phyloP scores from a whole-genome alignment of 129 eudicot genomes.

The Flaveria sonorensis region DNA sequence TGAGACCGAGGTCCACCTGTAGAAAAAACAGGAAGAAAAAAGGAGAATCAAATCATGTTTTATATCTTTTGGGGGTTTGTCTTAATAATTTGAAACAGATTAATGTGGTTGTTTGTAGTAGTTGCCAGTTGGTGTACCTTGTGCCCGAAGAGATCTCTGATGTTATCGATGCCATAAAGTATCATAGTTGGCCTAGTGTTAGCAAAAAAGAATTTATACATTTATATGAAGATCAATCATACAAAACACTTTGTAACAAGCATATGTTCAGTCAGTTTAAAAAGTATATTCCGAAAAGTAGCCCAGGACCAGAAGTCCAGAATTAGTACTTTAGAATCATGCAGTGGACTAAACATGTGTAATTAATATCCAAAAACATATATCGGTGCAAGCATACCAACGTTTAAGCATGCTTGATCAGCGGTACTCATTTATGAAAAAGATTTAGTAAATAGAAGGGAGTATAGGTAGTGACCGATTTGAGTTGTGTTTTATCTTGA shows the following conservation, averaged over 20 bases:
- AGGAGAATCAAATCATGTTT: conserved; percentile 12
- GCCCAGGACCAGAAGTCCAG: not conserved
- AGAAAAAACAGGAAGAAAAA: conserved; percentile 4
- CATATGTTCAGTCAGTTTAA: not conserved
- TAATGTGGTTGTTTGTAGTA: conserved; percentile 1
- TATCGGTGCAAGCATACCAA: not conserved
- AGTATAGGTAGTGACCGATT: not conserved
- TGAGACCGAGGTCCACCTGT: conserved; percentile 90
- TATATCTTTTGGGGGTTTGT: not conserved
- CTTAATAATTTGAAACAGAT: not conserved
- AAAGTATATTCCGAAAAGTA: not conserved
- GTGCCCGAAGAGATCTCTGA: conserved; percentile 97
- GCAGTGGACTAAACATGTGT: not conserved
- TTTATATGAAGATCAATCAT: not conserved
- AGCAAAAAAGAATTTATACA: not conserved
- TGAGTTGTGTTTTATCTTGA: not conserved
- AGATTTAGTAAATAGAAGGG: not conserved
- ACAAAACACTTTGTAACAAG: not conserved
- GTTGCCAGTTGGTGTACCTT: conserved; percentile 49
- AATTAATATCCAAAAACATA: not conserved
- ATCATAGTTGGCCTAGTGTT: conserved; percentile 83
- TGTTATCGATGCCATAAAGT: conserved; percentile 83
- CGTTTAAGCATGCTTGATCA: not conserved
- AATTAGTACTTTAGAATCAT: not conserved
- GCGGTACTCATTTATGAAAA: not conserved